Conservation (phyloP, 169 alveolate genomes). For the Plasmodium adleri region DNA sequence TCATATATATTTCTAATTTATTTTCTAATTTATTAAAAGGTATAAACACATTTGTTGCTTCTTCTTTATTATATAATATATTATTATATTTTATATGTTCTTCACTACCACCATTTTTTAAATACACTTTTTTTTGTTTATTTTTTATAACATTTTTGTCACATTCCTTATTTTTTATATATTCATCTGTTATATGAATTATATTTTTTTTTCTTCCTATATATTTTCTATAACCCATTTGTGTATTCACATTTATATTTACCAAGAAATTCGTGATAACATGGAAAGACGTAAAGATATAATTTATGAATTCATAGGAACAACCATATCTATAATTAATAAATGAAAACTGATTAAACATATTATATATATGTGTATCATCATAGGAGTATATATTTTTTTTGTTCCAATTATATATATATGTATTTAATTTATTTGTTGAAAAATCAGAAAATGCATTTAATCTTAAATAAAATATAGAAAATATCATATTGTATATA, state of each 20-base stretch:
- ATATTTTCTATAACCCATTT: slow-evolving; percentile 21
- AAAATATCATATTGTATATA: slow-evolving; percentile 44
- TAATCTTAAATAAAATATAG: slow-evolving; percentile 62
- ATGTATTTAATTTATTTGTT: slow-evolving; percentile 43
- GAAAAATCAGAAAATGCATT: slow-evolving; percentile 33
- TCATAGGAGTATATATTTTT: slow-evolving; percentile 27
- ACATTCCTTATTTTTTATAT: no score
- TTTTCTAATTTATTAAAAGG: not conserved
- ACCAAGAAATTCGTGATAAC: slow-evolving; percentile 28
- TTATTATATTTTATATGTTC: no score
- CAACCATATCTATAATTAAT: slow-evolving; percentile 67
- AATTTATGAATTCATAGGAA: slow-evolving; percentile 56
- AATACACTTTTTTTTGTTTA: not conserved
- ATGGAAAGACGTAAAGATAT: slow-evolving; percentile 62
- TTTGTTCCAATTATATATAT: not conserved
- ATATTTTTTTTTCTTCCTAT: slow-evolving; percentile 16
- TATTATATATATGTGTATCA: slow-evolving; percentile 24
- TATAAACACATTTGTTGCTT: no score
- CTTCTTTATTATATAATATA: no score
- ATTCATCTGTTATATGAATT: no score
- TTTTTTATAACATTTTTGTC: not conserved
- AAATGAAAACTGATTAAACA: slow-evolving; percentile 35
- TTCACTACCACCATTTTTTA: not conserved
- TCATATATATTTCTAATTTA: slow-evolving; percentile 1
- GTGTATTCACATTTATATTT: slow-evolving; percentile 7